phyloP scores from a whole-genome alignment of 2,329 filamentous ascomycete species.

The Paraphaeosphaeria sporulosa region DNA sequence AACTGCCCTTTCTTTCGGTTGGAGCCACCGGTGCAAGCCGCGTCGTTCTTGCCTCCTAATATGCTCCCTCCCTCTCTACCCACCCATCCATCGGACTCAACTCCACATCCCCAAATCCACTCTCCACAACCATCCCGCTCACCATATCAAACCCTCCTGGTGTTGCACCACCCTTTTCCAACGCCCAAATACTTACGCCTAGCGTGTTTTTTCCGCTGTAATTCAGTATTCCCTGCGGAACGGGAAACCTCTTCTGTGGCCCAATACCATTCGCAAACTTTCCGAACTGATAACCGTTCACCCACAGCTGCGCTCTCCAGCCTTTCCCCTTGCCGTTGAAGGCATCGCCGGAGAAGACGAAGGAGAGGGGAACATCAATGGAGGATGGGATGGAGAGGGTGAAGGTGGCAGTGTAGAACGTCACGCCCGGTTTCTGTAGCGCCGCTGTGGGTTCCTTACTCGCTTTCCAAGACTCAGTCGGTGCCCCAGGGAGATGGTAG shows the following conservation, averaged over 20 bases:
- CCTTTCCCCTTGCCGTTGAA: constrained; percentile 31
- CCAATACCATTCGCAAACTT: constrained; percentile 73
- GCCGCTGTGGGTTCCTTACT: constrained; percentile 52
- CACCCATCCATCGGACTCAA: constrained; percentile 25
- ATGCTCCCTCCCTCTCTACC: constrained; percentile 24
- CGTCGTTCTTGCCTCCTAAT: constrained; percentile 7
- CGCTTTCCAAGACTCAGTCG: constrained; percentile 49
- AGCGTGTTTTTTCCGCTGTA: constrained; percentile 73
- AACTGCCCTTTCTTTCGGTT: too few relatives aligned
- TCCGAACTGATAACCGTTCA: constrained; percentile 78
- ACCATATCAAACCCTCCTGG: constrained; percentile 62
- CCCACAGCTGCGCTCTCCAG: constrained; percentile 70
- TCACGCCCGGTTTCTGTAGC: constrained; percentile 58
- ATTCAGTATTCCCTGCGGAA: constrained; percentile 75
- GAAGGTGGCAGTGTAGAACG: constrained; percentile 64
- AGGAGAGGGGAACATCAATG: constrained; percentile 67
- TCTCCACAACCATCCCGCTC: constrained; percentile 54
- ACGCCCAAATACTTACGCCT: constrained; percentile 71
- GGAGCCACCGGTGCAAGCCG: too few relatives aligned
- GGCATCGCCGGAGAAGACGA: constrained; percentile 60
- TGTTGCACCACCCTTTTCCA: constrained; percentile 64
- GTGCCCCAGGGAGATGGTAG: constrained; percentile 62
- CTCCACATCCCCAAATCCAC: constrained; percentile 24
- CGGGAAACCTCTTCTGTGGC: constrained; percentile 72
- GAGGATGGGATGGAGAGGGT: constrained; percentile 60